Evolutionary conservation across 2,329 filamentous ascomycete species (phyloP), one percentile per base, ranked within the genome.

Genomic region (Mycosphaerelloides madeirae): DNA sequence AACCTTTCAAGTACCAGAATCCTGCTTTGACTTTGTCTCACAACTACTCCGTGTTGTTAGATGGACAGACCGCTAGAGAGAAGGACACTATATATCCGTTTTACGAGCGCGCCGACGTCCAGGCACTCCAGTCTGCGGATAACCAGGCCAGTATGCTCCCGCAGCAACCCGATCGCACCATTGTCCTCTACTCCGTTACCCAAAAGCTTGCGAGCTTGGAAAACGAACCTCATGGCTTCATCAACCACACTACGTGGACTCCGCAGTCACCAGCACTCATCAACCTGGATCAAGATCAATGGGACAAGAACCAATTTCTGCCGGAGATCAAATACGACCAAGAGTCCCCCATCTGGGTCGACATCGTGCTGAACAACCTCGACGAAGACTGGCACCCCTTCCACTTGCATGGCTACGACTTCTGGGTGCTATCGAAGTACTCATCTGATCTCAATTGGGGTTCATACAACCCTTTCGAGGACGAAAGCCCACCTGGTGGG

Each of bases 341-440:
- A 16, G 16, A 29, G 15, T 32, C 31, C 12, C 52, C 56, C 25
- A 15, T 46, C 15, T 76, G 73, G 72, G 59, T 75, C 1, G 72
- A 75, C 48, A 51, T 76, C 1, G 62, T 74, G 3, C 59, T 76
- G 37, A 76, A 77, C 49, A 76, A 76, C 43, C 59, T 75, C 13
- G 73, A 76, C 44, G 72, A 75, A 31, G 69, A 69, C 6, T 60
- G 65, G 0, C 74, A 76, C 52, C 73, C 74, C 0, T 76, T 76
- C 45, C 74, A 76, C 52, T 46, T 76, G 32, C 52, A 65, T 35
- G 56, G 65, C 33, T 43, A 63, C 36, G 48, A 54, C 28, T 62
- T 63, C 44, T 59, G 57, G 38, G 53, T 64, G 8, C 31, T 63
- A 7, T 48, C 49, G 9, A 56, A 42, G 20, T 52, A 57, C 46